Percentiles rank a stretch among this genome's conserved stretches.
Evolutionary conservation across 495 filamentous ascomycete species (phyloP).

Genomic region (Aspergillus nanangensis): DNA sequence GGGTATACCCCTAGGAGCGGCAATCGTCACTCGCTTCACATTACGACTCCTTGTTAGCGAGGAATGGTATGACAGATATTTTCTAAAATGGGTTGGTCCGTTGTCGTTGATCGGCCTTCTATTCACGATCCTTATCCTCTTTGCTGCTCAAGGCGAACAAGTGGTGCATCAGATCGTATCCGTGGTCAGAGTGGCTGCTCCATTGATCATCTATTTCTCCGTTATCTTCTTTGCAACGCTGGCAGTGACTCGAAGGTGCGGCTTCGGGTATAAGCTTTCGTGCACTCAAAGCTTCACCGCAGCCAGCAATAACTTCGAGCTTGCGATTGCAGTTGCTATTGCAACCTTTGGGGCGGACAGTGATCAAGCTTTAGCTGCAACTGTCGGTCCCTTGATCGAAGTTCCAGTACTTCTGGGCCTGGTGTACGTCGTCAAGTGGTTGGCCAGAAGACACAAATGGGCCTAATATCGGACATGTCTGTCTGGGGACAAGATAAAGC

Average conservation of each 20-base stretch:
- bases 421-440: conserved; percentile 70
- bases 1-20: conserved; percentile 78
- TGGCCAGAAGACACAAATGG: conserved; percentile 33
- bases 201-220: conserved; percentile 74
- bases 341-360: conserved; percentile 76
- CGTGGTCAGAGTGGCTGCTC: conserved; percentile 74
- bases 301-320: conserved; percentile 93
- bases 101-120: conserved; percentile 80
- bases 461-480: neutral
- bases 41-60: conserved; percentile 51
- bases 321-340: conserved; percentile 89
- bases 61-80: conserved; percentile 62
- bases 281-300: conserved; percentile 89
- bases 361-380: conserved; percentile 83
- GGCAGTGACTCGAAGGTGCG: conserved; percentile 47
- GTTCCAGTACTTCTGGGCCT: conserved; percentile 79
- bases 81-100: conserved; percentile 64
- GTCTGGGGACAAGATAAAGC: neutral
- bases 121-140: conserved; percentile 82
- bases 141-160: conserved; percentile 73
- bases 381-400: conserved; percentile 87
- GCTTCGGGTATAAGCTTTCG: conserved; percentile 68
- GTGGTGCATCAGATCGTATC: conserved; percentile 83
- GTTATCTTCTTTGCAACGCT: conserved; percentile 71
- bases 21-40: conserved; percentile 66